Evolutionary conservation across 306 rosid species (phyloP), one percentile per base, ranked within the genome.

Genomic region (Psophocarpus tetragonolobus): DNA sequence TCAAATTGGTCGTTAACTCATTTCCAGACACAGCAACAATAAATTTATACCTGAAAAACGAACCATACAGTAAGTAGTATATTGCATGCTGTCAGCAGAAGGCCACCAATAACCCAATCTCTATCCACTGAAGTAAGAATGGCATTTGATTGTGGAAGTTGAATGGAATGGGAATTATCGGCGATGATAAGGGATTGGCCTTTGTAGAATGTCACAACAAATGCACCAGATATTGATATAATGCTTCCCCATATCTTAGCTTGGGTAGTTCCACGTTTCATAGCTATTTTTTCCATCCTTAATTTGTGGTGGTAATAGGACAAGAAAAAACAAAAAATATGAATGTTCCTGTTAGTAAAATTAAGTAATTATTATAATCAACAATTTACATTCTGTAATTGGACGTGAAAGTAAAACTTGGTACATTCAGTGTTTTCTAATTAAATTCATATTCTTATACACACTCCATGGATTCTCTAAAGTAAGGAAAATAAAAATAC

Each of bases 201-300:
- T 84, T 80, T 87, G 82, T 85, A 91, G 38, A 93, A 87, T 18
- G 95, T 91, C 44, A 90, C 93, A 20, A 89, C 86, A 84, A 93
- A 89, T 84, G 93, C 93, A 47, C 94, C 97, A 69, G 84, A 24
- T 82, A 93, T 85, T 62, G 98, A 93, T 74, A 91, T 81, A 23
- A 89, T 51, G 47, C 93, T 89, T 60, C 98, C 98, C 85, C 77
- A 29, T 44, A 93, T 67, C 75, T 93, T 93, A 2, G 97, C 98
- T 67, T 75, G 91, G 54, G 88, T 88, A 68, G 93, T 91, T 72
- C 57, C 83, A 36, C 88, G 84, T 75, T 61, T 80, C 64, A 80
- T 2, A 2, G 72, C 89, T 45, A 88, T 70, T 79, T 78, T 89
- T 75, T 93, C 97, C 97, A 91, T 84, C 88, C 97, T 92, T 72